These are phyloP conservation scores for Clausena lansium DNA, from an alignment of 345 rosid genomes.

Conservation along the genomic window DNA sequence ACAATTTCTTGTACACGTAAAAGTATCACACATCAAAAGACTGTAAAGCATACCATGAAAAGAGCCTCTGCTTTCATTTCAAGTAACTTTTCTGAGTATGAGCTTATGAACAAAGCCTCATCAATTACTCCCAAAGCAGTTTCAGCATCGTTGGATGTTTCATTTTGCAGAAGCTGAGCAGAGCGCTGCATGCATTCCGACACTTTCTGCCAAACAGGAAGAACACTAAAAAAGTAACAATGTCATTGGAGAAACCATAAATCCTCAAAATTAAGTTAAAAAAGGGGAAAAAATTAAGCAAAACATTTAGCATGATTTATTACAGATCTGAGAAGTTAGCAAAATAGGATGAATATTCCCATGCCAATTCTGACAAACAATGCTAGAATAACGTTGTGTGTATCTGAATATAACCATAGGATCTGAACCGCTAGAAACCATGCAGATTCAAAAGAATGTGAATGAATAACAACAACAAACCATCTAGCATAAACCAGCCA, in stretches of 20 bases:
- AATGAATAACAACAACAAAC: background rate
- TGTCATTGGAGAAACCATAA: background rate
- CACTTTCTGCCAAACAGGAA: constrained; percentile 66
- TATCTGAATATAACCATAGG: background rate
- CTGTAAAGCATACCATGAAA: constrained; percentile 52
- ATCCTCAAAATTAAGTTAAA: background rate
- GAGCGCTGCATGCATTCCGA: constrained; percentile 58
- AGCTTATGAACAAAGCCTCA: constrained; percentile 66
- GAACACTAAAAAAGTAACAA: constrained; percentile 17
- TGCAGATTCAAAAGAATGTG: background rate
- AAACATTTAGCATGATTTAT: background rate
- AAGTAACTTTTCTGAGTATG: constrained; percentile 70
- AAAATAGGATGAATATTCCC: background rate
- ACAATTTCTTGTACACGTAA: background rate
- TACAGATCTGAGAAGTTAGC: background rate
- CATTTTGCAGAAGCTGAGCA: constrained; percentile 47
- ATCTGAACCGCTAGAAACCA: background rate
- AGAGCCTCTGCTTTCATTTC: constrained; percentile 84
- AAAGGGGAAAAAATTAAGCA: background rate
- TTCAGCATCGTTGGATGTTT: constrained; percentile 46
- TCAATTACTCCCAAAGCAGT: constrained; percentile 62
- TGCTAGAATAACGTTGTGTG: background rate
- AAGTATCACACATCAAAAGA: constrained; percentile 1
- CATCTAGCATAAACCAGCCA: background rate
- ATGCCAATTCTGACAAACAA: background rate